Conservation (phyloP, 208 protist species). For the Leishmania martiniquensis region DNA sequence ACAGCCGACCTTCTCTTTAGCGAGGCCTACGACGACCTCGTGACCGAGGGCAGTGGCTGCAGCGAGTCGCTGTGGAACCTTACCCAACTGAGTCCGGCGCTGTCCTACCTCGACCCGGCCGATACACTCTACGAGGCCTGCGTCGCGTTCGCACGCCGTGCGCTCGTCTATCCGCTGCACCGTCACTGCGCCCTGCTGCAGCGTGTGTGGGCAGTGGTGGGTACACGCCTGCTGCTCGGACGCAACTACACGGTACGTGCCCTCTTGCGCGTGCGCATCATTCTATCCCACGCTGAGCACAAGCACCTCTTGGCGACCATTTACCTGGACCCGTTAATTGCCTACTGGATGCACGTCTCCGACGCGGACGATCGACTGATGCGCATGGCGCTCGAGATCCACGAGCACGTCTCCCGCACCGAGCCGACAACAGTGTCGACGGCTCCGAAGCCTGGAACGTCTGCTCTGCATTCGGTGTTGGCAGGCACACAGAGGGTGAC, state of each 20-base stretch:
- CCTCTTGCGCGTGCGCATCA: constrained; percentile 67
- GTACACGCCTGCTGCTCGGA: constrained; percentile 72
- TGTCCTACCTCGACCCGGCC: constrained; percentile 83
- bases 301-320: constrained; percentile 80
- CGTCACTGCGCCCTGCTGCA: constrained; percentile 82
- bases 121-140: constrained; percentile 84
- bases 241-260: constrained; percentile 70
- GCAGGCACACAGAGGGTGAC: constrained; percentile 31
- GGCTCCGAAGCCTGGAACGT: constrained; percentile 8
- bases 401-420: constrained; percentile 64
- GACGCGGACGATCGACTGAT: constrained; percentile 55
- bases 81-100: constrained; percentile 74
- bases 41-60: constrained; percentile 84
- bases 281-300: constrained; percentile 85
- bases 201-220: constrained; percentile 73
- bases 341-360: constrained; percentile 64
- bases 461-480: constrained; percentile 21
- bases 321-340: constrained; percentile 78
- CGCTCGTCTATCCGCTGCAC: constrained; percentile 85
- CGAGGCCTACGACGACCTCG: constrained; percentile 90
- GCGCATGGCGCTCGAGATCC: constrained; percentile 63
- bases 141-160: constrained; percentile 74
- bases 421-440: constrained; percentile 39
- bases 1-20: constrained; percentile 86
- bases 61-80: constrained; percentile 93